Evolutionary conservation across 768 basidiomycete species (phyloP), one percentile per base, ranked within the genome.

Genomic region (Sporobolomyces phaffii): DNA sequence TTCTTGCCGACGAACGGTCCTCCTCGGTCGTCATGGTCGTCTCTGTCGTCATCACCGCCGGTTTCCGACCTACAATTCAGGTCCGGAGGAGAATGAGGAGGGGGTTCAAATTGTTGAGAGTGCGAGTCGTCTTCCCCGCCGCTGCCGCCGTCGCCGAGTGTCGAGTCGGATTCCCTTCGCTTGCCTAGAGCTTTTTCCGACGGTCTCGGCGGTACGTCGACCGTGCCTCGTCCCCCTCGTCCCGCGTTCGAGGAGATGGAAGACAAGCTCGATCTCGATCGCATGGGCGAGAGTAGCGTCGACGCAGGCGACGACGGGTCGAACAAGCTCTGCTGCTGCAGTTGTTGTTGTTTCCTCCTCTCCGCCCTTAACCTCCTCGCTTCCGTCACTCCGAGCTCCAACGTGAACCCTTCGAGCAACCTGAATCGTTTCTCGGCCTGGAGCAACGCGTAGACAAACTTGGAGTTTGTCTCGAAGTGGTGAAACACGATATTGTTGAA

Each of bases 141-240:
- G 84, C 90, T 75, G 94, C 97, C 77, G 92, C 91, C n/a, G 90
- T 90, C 50, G 82, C n/a, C n/a, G n/a, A n/a, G n/a, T n/a, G n/a
- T n/a, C n/a, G n/a, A n/a, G n/a, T n/a, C n/a, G n/a, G n/a, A n/a
- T n/a, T n/a, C n/a, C n/a, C n/a, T n/a, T n/a, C n/a, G n/a, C n/a
- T n/a, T n/a, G n/a, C n/a, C n/a, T n/a, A n/a, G n/a, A n/a, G n/a
- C n/a, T n/a, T n/a, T n/a, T n/a, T n/a, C n/a, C 20, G 45, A 9
- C 8, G 45, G 45, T 9, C 45, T 47, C 9, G 20, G 11, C 11
- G 45, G 45, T 47, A n/a, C n/a, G n/a, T n/a, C n/a, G n/a, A n/a
- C n/a, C n/a, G n/a, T n/a, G n/a, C n/a, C n/a, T n/a, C n/a, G n/a
- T n/a, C n/a, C n/a, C n/a, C 13, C 48, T 49, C 26, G 29, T 34